Base-by-base conservation (phyloP, 2,329 filamentous ascomycete species). In the Tolypocladium cylindrosporum region DNA sequence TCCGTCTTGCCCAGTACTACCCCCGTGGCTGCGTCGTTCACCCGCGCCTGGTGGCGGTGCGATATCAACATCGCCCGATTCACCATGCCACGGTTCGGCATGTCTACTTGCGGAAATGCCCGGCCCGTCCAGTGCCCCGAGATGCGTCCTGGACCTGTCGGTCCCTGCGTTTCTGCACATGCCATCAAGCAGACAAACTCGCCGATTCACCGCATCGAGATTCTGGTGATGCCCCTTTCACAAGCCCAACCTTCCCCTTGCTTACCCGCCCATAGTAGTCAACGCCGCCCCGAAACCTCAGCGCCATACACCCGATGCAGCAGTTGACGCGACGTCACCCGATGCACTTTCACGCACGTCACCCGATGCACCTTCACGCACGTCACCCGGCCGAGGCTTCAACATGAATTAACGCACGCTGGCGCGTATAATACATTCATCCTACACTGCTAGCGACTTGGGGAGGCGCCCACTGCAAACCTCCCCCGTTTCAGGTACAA, bases 361-460 rank as follows among this genome's bases (percentile, higher is more conserved):
- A 4, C 34, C 10, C 42, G 16, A 31, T 11, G 48, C 31, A 19
- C 8, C 10, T n/a, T 36, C 31, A 36, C 19, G n/a, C 48, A 52
- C 10, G 8, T 36, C 48, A 4, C 34, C 10, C 3, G 27, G 5
- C 45, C 45, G 5, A 19, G 27, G 27, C 27, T 37, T 21, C 11
- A 14, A 37, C 19, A 8, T 36, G 31, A 13, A 52, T 52, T 60
- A 34, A 36, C 40, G 53, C 40, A 34, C 53, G 31, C 31, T 34
- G 39, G 40, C 24, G 53, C 52, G 60, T 65, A 61, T 58, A 58
- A 60, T 65, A 65, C 63, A 65, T 60, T 62, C 64, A 60, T 52
- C 48, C 31, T 52, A 42, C 60, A 54, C 60, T 61, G 64, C 62
- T 60, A 57, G 56, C 39, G 53, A 54, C 48, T 10, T 2, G 11